phyloP scores from a whole-genome alignment of 2,329 filamentous ascomycete genomes.

The Clathrospora elynae region DNA sequence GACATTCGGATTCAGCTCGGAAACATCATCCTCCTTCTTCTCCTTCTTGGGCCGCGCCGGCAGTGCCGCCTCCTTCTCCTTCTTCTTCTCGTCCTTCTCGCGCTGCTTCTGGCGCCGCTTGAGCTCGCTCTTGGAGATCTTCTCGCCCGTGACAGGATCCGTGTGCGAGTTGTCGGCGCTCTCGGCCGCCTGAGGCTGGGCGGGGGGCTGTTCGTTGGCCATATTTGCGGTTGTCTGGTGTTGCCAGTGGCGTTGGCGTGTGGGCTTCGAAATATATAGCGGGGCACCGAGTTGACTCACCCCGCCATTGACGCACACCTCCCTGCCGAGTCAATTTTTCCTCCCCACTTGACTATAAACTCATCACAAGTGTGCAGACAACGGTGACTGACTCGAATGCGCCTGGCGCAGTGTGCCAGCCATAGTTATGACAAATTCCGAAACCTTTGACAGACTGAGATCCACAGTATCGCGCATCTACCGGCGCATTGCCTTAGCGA shows the following conservation, averaged over 20 bases:
- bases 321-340: slow-evolving; percentile 10
- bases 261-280: slow-evolving; percentile 21
- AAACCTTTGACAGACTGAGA: slow-evolving; percentile 8
- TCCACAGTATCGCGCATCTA: slow-evolving; percentile 10
- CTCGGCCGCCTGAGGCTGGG: slow-evolving; percentile 39
- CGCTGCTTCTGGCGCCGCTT: slow-evolving; percentile 96
- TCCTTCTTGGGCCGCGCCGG: slow-evolving; percentile 63
- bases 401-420: too few relatives aligned
- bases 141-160: slow-evolving; percentile 93
- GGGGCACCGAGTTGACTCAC: slow-evolving; percentile 26
- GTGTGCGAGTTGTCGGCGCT: slow-evolving; percentile 69
- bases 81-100: slow-evolving; percentile 87
- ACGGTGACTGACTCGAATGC: too few relatives aligned
- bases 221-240: slow-evolving; percentile 32
- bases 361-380: too few relatives aligned
- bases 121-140: slow-evolving; percentile 63
- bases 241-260: slow-evolving; percentile 22
- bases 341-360: too few relatives aligned
- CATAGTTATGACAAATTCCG: too few relatives aligned
- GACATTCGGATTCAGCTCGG: slow-evolving; percentile 75
- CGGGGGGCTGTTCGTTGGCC: slow-evolving; percentile 40
- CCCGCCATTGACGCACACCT: slow-evolving; percentile 23
- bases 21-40: slow-evolving; percentile 67
- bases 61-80: slow-evolving; percentile 75
- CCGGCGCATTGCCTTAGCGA: slow-evolving; percentile 9